phyloP scores from a whole-genome alignment of 2,329 filamentous ascomycete species.

The Cercospora zeina region DNA sequence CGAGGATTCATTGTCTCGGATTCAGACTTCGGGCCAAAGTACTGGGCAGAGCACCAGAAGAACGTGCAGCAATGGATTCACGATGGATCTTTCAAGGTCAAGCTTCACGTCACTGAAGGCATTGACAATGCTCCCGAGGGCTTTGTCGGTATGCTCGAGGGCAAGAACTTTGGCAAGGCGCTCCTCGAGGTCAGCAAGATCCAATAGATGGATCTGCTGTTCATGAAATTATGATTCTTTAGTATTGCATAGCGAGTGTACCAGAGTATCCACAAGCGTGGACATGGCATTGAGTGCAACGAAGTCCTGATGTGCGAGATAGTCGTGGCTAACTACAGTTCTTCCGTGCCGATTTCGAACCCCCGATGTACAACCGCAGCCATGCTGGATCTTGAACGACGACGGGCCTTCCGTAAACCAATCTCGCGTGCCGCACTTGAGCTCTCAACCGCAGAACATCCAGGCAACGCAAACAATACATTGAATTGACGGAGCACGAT shows the following conservation, averaged over 20 bases:
- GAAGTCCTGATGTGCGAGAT: no score
- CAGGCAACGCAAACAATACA: not conserved
- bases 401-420: not conserved
- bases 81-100: slow-evolving; percentile 72
- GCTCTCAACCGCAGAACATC: not conserved
- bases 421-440: not conserved
- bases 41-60: slow-evolving; percentile 70
- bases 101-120: slow-evolving; percentile 67
- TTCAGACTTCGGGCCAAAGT: slow-evolving; percentile 64
- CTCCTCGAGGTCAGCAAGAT: slow-evolving; percentile 62
- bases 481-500: not conserved
- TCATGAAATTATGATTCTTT: slow-evolving; percentile 1
- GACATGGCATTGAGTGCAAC: not conserved
- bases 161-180: slow-evolving; percentile 85
- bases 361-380: no score
- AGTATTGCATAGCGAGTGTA: slow-evolving; percentile 2
- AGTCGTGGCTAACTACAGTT: no score
- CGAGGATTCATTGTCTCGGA: slow-evolving; percentile 73
- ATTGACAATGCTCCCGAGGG: slow-evolving; percentile 76
- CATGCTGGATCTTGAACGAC: not conserved
- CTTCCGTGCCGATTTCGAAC: no score
- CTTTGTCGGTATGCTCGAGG: slow-evolving; percentile 71
- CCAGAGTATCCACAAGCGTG: not conserved
- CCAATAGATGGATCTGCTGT: not conserved
- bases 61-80: slow-evolving; percentile 73